These are phyloP conservation scores for Leptographium galeiforme DNA, from an alignment of 2,329 filamentous ascomycete species.

Conservation along the genomic window DNA sequence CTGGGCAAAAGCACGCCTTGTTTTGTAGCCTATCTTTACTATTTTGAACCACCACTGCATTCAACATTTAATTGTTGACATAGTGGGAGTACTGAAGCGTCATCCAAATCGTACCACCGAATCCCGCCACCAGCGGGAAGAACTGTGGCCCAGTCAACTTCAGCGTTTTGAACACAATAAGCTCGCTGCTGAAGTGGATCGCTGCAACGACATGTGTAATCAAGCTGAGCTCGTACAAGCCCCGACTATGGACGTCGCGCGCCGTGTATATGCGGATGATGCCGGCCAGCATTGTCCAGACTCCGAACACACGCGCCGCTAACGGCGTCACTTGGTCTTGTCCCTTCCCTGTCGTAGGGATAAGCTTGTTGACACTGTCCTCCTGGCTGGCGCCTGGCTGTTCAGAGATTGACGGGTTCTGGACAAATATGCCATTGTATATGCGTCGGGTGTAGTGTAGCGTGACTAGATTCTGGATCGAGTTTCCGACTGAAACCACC, in stretches of 20 bases:
- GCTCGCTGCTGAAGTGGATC: conserved; percentile 68
- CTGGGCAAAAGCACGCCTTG: background rate
- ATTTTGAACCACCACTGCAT: background rate
- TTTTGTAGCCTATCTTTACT: background rate
- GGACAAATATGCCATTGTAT: conserved; percentile 56
- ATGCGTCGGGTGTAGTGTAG: conserved; percentile 74
- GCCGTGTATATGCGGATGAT: conserved; percentile 72
- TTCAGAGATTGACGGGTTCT: conserved; percentile 28
- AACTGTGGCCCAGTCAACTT: conserved; percentile 44
- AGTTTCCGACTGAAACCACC: conserved; percentile 70
- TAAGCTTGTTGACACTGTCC: conserved; percentile 38
- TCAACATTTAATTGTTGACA: conserved; percentile 23
- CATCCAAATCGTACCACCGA: conserved; percentile 45
- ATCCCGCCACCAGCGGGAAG: conserved; percentile 38
- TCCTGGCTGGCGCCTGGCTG: conserved; percentile 17
- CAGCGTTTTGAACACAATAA: conserved; percentile 65
- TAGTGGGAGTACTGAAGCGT: conserved; percentile 55
- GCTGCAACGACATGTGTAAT: conserved; percentile 73
- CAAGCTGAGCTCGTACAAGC: conserved; percentile 66
- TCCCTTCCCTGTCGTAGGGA: conserved; percentile 32
- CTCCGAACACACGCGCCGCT: conserved; percentile 68
- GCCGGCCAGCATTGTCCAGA: conserved; percentile 70
- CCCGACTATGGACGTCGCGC: conserved; percentile 61
- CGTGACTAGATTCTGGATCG: conserved; percentile 68
- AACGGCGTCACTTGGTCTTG: conserved; percentile 58